Evolutionary conservation across 805 yeast genomes (phyloP).

Genomic region (Cyberlindnera euphorbiiphila): DNA sequence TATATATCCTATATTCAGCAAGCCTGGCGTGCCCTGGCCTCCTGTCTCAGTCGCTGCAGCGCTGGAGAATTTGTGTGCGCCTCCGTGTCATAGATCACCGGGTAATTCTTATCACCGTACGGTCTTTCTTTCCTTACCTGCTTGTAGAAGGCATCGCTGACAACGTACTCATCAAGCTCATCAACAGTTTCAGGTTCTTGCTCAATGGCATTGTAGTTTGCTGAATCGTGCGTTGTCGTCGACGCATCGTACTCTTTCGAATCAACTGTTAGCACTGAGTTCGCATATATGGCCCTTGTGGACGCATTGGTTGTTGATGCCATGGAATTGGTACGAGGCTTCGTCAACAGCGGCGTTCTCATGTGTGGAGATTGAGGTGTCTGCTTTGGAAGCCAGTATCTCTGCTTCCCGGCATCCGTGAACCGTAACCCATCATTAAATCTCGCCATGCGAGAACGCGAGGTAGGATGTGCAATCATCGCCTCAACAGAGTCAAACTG

Average conservation of each 20-base stretch:
- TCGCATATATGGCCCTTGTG: conserved; percentile 25
- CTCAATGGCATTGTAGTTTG: conserved; percentile 12
- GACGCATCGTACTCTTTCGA: conserved; percentile 16
- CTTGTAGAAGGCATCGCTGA: conserved; percentile 34
- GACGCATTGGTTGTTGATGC: conserved; percentile 24
- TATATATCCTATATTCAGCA: neutral
- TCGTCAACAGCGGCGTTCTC: conserved; percentile 18
- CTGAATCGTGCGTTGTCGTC: conserved; percentile 1
- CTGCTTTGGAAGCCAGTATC: conserved; percentile 59
- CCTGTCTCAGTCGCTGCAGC: conserved; percentile 26
- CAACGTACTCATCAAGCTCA: conserved; percentile 28
- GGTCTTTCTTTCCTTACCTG: conserved; percentile 34
- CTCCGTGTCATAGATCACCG: conserved; percentile 33
- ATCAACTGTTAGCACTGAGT: conserved; percentile 20
- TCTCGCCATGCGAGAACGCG: conserved; percentile 59
- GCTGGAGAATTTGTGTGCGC: conserved; percentile 27
- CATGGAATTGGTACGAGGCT: conserved; percentile 20
- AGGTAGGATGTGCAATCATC: conserved; percentile 61
- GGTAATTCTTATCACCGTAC: conserved; percentile 39
- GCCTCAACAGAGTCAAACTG: conserved; percentile 81
- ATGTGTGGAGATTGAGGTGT: conserved; percentile 7
- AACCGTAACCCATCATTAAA: conserved; percentile 82
- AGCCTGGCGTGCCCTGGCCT: conserved; percentile 18
- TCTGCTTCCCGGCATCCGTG: conserved; percentile 69
- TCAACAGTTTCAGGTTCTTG: conserved; percentile 9